phyloP scores from a whole-genome alignment of 2,329 filamentous ascomycete genomes.

The Clonostachys solani region DNA sequence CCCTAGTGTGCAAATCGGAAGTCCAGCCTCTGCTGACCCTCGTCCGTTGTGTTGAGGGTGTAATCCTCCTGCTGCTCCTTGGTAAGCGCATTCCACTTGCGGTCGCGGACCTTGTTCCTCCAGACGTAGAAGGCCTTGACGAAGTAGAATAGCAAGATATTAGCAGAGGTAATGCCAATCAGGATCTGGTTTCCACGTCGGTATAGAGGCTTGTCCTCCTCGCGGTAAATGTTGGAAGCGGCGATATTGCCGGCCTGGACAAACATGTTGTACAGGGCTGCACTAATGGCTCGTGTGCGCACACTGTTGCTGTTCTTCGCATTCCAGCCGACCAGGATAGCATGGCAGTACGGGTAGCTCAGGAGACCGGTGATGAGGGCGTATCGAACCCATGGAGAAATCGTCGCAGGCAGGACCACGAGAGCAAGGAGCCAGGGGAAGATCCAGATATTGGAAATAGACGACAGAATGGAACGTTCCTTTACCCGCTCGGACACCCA shows the following conservation, averaged over 20 bases:
- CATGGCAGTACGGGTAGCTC: conserved; percentile 32
- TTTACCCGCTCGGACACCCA: conserved; percentile 36
- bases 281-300: conserved; percentile 56
- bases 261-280: conserved; percentile 57
- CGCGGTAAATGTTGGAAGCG: conserved; percentile 31
- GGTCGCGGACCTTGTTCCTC: conserved; percentile 37
- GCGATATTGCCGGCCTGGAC: conserved; percentile 39
- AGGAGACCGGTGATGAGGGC: conserved; percentile 25
- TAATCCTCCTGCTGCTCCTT: conserved; percentile 43
- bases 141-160: conserved; percentile 37
- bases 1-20: conserved; percentile 36
- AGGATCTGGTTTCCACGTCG: conserved; percentile 43
- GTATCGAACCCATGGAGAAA: conserved; percentile 20
- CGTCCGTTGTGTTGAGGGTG: conserved; percentile 40
- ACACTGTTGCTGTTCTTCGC: conserved; percentile 60
- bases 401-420: conserved; percentile 24
- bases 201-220: conserved; percentile 50
- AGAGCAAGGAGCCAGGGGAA: conserved; percentile 42
- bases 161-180: conserved; percentile 39
- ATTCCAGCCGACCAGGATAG: conserved; percentile 50
- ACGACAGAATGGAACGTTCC: conserved; percentile 38
- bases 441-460: conserved; percentile 43
- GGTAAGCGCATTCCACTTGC: conserved; percentile 35
- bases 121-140: conserved; percentile 43
- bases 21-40: conserved; percentile 50